Base-by-base conservation (phyloP, 2,329 filamentous ascomycete species). In the Colletotrichum theobromicola region DNA sequence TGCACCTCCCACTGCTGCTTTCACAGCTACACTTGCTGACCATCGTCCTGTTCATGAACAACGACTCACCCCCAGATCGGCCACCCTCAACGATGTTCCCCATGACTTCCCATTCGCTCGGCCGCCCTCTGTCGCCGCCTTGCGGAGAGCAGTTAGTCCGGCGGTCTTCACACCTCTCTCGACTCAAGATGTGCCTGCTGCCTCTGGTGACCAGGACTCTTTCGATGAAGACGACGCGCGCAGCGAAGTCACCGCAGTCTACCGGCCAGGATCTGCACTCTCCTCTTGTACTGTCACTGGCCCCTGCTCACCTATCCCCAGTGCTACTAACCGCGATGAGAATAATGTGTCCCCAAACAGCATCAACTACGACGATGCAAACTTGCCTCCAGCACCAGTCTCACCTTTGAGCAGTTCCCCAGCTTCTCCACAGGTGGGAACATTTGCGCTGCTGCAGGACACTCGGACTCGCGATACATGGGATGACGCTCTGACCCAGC, bases 401-500 rank as follows among this genome's bases (percentile, higher is more conserved):
- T 72, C 72, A 35, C 72, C 72, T 15, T 46, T 67, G 21, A 72
- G 42, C 21, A 67, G 58, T 57, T 64, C 72, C 28, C 42, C 63
- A 15, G 30, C 21, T 24, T 72, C 72, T 64, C 68, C 69, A 16
- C 68, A 67, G 62, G 63, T 30, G 30, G 42, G 72, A n/a, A 35
- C 26, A 15, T 63, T 72, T 21, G 34, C 57, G 18, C 42, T 62
- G 28, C 34, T 26, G 58, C 62, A 67, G 16, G 55, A 58, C 63
- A 72, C 57, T 55, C 62, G 8, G 62, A 63, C 34, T 67, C 28
- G 13, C 13, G n/a, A 63, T 21, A 75, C 55, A 63, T 75, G 60
- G 69, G 68, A 67, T 35, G 72, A 75, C 58, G 62, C 62, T 75
- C 63, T 62, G 69, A 75, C 72, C 28, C 68, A 26, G 35, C 42